Conservation (phyloP, 2,329 filamentous ascomycete species). For the Paradendryphiella salina region DNA sequence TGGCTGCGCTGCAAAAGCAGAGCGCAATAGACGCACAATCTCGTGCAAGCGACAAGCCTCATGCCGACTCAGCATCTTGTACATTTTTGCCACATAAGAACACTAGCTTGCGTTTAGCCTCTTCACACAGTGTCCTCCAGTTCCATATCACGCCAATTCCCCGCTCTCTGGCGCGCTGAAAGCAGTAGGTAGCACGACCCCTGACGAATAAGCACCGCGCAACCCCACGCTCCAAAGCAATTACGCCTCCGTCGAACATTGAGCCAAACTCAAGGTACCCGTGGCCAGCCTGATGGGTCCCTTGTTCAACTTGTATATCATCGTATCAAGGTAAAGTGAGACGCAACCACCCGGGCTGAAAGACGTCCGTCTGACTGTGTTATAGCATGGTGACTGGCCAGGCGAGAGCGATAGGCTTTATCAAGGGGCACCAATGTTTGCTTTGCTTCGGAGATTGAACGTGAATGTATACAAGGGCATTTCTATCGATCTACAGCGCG, state of each 20-base stretch:
- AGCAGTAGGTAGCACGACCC: slow-evolving; percentile 35
- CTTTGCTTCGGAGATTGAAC: slow-evolving; percentile 12
- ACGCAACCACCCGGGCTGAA: slow-evolving; percentile 29
- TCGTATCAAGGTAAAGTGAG: slow-evolving; percentile 35
- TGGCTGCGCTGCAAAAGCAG: slow-evolving; percentile 9
- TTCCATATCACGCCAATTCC: slow-evolving; percentile 12
- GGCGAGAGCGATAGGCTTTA: slow-evolving; percentile 5
- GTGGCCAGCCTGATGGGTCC: slow-evolving; percentile 31
- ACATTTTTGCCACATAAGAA: slow-evolving; percentile 17
- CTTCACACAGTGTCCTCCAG: slow-evolving; percentile 21
- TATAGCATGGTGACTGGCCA: slow-evolving; percentile 16
- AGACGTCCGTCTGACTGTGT: slow-evolving; percentile 23
- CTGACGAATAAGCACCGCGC: slow-evolving; percentile 11
- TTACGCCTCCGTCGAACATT: slow-evolving; percentile 18
- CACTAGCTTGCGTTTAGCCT: slow-evolving; percentile 33
- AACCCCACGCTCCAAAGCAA: slow-evolving; percentile 15
- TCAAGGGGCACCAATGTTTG: slow-evolving; percentile 13
- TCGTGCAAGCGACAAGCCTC: slow-evolving; percentile 10
- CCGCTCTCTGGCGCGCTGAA: slow-evolving; percentile 16
- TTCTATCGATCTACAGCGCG: slow-evolving; percentile 16
- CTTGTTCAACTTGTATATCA: slow-evolving; percentile 26
- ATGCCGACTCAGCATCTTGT: slow-evolving; percentile 12
- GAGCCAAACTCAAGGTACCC: slow-evolving; percentile 33
- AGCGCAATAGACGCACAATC: slow-evolving; percentile 14
- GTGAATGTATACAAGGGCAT: slow-evolving; percentile 16